Conservation (phyloP, 2,329 filamentous ascomycete genomes). For the Zymoseptoria ardabiliae region DNA sequence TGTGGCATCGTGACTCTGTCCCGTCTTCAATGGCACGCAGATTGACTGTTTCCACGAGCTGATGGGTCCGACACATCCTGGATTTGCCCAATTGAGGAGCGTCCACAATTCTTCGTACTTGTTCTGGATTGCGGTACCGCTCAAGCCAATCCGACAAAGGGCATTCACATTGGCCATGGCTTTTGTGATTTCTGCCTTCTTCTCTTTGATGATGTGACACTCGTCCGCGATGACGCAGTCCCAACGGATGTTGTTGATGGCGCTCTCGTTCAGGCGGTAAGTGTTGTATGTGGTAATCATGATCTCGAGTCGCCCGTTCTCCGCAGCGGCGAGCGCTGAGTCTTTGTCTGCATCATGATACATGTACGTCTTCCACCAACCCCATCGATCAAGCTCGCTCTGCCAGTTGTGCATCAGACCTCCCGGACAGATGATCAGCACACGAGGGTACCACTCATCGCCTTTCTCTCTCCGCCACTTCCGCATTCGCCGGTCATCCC, state of each 20-base stretch:
- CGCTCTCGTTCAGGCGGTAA: constrained; percentile 67
- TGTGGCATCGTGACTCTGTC: constrained; percentile 89
- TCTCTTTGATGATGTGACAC: constrained; percentile 82
- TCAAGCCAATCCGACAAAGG: constrained; percentile 84
- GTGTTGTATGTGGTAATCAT: constrained; percentile 93
- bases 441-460: constrained; percentile 70
- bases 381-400: constrained; percentile 79
- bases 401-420: constrained; percentile 87
- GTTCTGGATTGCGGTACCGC: constrained; percentile 94
- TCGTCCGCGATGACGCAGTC: constrained; percentile 93
- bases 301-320: constrained; percentile 72
- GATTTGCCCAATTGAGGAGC: constrained; percentile 91
- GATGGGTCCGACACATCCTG: constrained; percentile 60
- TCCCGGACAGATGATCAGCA: constrained; percentile 82
- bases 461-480: constrained; percentile 61
- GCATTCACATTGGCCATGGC: constrained; percentile 88
- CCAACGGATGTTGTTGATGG: constrained; percentile 82
- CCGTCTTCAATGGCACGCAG: constrained; percentile 70
- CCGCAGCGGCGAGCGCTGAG: constrained; percentile 46
- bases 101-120: constrained; percentile 98
- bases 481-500: constrained; percentile 79
- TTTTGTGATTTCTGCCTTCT: constrained; percentile 66
- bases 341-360: constrained; percentile 67
- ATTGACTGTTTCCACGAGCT: constrained; percentile 74
- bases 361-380: constrained; percentile 84